Evolutionary conservation across 2,329 filamentous ascomycete genomes (phyloP).

Genomic region (Xylaria sp.): DNA sequence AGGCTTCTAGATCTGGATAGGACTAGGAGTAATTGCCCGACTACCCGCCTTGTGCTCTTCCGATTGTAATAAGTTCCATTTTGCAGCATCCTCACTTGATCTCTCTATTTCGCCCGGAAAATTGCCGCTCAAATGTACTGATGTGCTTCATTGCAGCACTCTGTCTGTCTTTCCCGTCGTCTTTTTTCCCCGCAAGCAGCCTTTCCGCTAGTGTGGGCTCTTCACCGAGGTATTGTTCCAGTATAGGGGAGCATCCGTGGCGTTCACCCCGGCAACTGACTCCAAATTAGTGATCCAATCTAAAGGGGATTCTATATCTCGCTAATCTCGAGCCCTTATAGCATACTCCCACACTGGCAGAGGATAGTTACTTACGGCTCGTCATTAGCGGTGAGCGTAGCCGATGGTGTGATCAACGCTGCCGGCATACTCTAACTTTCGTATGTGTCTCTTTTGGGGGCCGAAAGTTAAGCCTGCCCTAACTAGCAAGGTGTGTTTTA

Average conservation of each 20-base stretch:
- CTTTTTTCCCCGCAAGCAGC: conserved; percentile 6
- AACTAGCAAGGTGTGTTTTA: conserved; percentile 2
- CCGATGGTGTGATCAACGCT: conserved; percentile 11
- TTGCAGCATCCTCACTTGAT: not conserved
- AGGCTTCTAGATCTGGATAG: conserved; percentile 2
- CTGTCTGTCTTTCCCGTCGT: conserved; percentile 1
- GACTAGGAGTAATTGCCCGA: conserved; percentile 10
- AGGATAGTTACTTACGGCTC: conserved; percentile 24
- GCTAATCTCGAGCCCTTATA: conserved; percentile 10
- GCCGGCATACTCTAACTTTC: conserved; percentile 11
- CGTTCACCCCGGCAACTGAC: conserved; percentile 7
- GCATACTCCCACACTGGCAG: not conserved
- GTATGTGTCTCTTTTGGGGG: not conserved
- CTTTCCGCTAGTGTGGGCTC: conserved; percentile 17
- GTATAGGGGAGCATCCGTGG: conserved; percentile 18
- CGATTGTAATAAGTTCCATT: conserved; percentile 11
- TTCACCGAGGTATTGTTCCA: conserved; percentile 24
- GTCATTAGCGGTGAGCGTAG: conserved; percentile 10
- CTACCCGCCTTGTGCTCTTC: conserved; percentile 22
- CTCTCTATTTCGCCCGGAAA: conserved; percentile 3
- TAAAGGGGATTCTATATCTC: not conserved
- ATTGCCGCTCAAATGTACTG: conserved; percentile 14
- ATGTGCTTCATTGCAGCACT: conserved; percentile 7
- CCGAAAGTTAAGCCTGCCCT: not conserved
- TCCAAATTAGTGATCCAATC: conserved; percentile 8